Conservation (phyloP, 2,329 filamentous ascomycete genomes). For the Aquanectria penicillioides region DNA sequence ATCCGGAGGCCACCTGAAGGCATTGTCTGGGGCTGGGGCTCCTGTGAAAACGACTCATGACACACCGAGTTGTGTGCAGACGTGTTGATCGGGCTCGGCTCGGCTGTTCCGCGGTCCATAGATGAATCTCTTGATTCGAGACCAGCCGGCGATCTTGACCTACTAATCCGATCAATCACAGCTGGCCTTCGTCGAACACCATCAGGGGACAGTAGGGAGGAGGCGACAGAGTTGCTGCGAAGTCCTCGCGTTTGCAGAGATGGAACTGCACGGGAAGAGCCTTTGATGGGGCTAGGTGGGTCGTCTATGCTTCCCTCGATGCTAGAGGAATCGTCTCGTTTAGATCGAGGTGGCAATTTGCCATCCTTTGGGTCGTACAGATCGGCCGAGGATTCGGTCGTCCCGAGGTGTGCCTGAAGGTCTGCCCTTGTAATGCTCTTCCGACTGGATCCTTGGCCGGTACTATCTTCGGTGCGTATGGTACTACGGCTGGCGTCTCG, state of each 20-base stretch:
- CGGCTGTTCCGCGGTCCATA: slow-evolving; percentile 64
- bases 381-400: slow-evolving; percentile 47
- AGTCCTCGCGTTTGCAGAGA: slow-evolving; percentile 48
- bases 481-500: slow-evolving; percentile 57
- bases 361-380: slow-evolving; percentile 53
- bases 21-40: slow-evolving; percentile 56
- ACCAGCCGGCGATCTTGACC: slow-evolving; percentile 53
- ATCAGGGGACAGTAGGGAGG: slow-evolving; percentile 49
- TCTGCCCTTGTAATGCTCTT: slow-evolving; percentile 58
- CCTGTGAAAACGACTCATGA: slow-evolving; percentile 65
- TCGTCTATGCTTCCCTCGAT: slow-evolving; percentile 60
- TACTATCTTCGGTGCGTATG: slow-evolving; percentile 55
- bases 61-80: slow-evolving; percentile 68
- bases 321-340: slow-evolving; percentile 56
- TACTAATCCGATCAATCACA: slow-evolving; percentile 66
- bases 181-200: slow-evolving; percentile 57
- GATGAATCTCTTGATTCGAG: slow-evolving; percentile 67
- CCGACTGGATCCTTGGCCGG: slow-evolving; percentile 48
- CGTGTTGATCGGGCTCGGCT: slow-evolving; percentile 66
- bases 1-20: slow-evolving; percentile 60
- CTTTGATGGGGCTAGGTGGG: slow-evolving; percentile 56
- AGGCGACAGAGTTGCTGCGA: slow-evolving; percentile 47
- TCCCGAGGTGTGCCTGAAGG: slow-evolving; percentile 47
- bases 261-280: slow-evolving; percentile 43
- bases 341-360: slow-evolving; percentile 46